A percentile compares a stretch with the other conserved stretches of the same genome.
phyloP scores from a whole-genome alignment of 805 yeast species.

The Kodamaea leandrae region DNA sequence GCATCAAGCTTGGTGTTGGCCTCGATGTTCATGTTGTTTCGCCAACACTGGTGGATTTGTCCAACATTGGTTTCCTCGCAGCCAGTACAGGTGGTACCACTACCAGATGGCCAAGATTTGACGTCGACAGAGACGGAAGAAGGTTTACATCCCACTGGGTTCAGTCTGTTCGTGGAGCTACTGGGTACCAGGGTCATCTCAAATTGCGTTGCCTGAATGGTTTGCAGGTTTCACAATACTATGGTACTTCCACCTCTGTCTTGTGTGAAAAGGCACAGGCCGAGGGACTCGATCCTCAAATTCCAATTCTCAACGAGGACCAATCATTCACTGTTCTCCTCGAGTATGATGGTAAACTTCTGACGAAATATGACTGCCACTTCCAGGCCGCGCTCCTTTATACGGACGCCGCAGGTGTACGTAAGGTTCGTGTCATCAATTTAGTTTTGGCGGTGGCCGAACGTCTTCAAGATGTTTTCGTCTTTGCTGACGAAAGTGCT shows the following conservation, averaged over 20 bases:
- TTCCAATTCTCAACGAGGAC: slow-evolving; percentile 64
- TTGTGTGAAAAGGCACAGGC: slow-evolving; percentile 18
- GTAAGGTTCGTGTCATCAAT: slow-evolving; percentile 87
- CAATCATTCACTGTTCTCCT: slow-evolving; percentile 70
- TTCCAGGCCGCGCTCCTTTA: slow-evolving; percentile 89
- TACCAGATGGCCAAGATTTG: slow-evolving; percentile 64
- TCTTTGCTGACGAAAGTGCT: slow-evolving; percentile 68
- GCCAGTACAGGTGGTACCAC: slow-evolving; percentile 72
- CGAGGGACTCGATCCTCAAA: slow-evolving; percentile 51
- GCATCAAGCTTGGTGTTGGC: slow-evolving; percentile 60
- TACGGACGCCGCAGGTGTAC: slow-evolving; percentile 69
- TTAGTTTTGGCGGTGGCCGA: slow-evolving; percentile 78
- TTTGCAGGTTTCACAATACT: slow-evolving; percentile 72
- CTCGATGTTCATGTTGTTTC: slow-evolving; percentile 74
- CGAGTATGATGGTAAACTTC: slow-evolving; percentile 71
- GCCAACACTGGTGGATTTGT: slow-evolving; percentile 63
- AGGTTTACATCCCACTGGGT: slow-evolving; percentile 59
- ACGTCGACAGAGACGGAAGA: slow-evolving; percentile 65
- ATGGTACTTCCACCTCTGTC: slow-evolving; percentile 46
- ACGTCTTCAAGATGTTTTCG: slow-evolving; percentile 68
- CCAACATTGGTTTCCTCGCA: slow-evolving; percentile 65
- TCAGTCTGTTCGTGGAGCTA: slow-evolving; percentile 46
- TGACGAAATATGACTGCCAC: slow-evolving; percentile 72
- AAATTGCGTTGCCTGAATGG: slow-evolving; percentile 89
- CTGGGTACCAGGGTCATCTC: slow-evolving; percentile 78